A percentile compares a stretch with the other conserved stretches of the same genome.
Conservation (phyloP, 2,329 filamentous ascomycete genomes). For the Pyrenochaeta sp. region DNA sequence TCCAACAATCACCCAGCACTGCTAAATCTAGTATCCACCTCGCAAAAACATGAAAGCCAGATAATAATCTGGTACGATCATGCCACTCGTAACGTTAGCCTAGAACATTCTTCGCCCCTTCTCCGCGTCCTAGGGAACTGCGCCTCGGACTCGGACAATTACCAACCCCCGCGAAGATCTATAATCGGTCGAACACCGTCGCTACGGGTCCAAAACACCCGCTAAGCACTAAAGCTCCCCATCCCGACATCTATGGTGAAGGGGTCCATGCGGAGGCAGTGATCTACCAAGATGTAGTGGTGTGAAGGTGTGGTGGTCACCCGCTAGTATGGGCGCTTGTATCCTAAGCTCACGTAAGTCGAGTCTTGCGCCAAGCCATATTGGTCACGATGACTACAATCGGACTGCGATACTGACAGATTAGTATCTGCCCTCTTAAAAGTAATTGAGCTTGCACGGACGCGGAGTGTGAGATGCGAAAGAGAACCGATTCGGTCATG, state of each 20-base stretch:
- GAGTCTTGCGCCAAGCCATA: neutral
- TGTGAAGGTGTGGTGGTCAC: neutral
- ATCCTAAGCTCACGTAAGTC: constrained; percentile 12
- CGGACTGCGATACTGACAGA: neutral
- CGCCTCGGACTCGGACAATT: constrained; percentile 12
- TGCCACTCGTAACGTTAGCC: neutral
- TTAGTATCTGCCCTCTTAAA: neutral
- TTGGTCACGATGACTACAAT: neutral
- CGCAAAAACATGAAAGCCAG: neutral
- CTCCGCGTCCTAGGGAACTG: neutral
- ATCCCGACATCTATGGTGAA: neutral
- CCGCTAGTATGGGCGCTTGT: constrained; percentile 3
- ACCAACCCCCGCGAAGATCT: constrained; percentile 2
- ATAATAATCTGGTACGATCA: no score
- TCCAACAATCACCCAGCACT: neutral
- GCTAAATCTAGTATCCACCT: neutral
- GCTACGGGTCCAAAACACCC: constrained; percentile 3
- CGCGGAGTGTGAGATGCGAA: neutral
- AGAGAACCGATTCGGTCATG: neutral
- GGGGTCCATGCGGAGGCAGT: constrained; percentile 5
- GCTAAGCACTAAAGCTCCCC: constrained; percentile 11
- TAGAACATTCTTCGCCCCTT: constrained; percentile 6
- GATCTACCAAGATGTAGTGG: neutral
- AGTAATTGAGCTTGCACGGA: neutral
- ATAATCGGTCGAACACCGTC: constrained; percentile 4